These are phyloP conservation scores for Lophiostoma macrostomum DNA, from an alignment of 495 filamentous ascomycete species.

Conservation along the genomic window DNA sequence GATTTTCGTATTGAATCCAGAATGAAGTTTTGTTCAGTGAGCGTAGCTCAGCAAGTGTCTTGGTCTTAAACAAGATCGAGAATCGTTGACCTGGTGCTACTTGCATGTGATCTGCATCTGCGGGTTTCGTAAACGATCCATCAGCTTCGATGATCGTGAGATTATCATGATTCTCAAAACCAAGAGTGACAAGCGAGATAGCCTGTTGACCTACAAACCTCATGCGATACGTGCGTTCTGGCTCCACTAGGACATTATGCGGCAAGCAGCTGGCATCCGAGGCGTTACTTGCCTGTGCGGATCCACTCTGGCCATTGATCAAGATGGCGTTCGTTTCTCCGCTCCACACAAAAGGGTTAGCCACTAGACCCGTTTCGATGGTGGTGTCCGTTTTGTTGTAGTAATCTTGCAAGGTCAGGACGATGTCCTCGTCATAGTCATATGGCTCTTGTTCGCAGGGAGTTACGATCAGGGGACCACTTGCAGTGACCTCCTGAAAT, in stretches of 20 bases:
- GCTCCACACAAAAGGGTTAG: constrained; percentile 11
- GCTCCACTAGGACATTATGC: constrained; percentile 1
- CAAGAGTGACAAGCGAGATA: constrained; percentile 7
- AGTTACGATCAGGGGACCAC: constrained; percentile 4
- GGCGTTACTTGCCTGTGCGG: neutral
- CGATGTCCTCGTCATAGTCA: constrained; percentile 10
- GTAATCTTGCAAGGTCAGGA: constrained; percentile 4
- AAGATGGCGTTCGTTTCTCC: constrained; percentile 13
- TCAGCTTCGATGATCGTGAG: constrained; percentile 2
- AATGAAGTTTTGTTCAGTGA: neutral
- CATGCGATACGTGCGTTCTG: constrained; percentile 3
- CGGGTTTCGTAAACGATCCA: constrained; percentile 1
- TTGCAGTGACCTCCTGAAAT: constrained; percentile 1
- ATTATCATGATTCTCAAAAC: neutral
- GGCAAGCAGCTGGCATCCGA: neutral
- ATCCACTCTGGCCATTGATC: constrained; percentile 10
- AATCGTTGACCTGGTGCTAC: constrained; percentile 3
- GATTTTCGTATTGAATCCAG: constrained; percentile 4
- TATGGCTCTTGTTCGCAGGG: constrained; percentile 5
- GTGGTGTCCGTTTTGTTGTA: constrained; percentile 11
- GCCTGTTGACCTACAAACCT: neutral
- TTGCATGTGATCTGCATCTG: constrained; percentile 2
- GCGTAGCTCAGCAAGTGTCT: neutral
- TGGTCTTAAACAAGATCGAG: neutral
- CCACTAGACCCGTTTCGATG: constrained; percentile 2